These are phyloP conservation scores for Juncus effusus DNA, from an alignment of 176 grass and related monocot genomes.

Conservation along the genomic window DNA sequence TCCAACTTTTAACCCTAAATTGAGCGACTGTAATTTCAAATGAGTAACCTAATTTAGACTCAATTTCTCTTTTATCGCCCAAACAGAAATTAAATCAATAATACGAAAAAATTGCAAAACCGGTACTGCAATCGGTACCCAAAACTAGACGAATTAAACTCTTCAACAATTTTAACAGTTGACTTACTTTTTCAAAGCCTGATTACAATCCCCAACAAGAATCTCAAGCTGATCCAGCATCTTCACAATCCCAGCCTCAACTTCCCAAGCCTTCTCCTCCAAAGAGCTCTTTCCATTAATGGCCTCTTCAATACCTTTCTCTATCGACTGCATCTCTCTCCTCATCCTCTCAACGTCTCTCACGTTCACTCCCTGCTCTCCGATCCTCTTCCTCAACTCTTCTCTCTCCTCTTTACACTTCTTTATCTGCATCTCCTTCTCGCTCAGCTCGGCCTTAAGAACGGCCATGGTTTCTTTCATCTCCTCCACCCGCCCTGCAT, in stretches of 20 bases:
- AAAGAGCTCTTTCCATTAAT: conserved; percentile 36
- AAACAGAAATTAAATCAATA: no score
- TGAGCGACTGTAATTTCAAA: no score
- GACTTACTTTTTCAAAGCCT: conserved; percentile 58
- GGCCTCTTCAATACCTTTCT: conserved; percentile 47
- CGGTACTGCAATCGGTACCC: neutral
- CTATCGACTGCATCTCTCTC: conserved; percentile 54
- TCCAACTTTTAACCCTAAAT: no score
- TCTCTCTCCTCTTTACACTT: conserved; percentile 38
- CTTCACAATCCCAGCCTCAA: conserved; percentile 39
- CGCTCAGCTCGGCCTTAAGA: conserved; percentile 53
- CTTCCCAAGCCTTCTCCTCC: conserved; percentile 79
- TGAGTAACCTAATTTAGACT: no score
- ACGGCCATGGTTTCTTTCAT: conserved; percentile 38
- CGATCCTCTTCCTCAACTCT: conserved; percentile 49
- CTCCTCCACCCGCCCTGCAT: conserved; percentile 42
- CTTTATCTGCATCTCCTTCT: conserved; percentile 38
- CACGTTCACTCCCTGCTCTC: conserved; percentile 49
- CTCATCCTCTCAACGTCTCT: conserved; percentile 63
- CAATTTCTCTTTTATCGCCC: no score
- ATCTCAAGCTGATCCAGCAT: conserved; percentile 59
- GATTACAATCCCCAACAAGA: conserved; percentile 59
- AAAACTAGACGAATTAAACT: neutral
- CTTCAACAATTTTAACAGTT: neutral
- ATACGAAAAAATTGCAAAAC: neutral